Percentiles rank a stretch among this genome's conserved stretches.
Evolutionary conservation across 495 filamentous ascomycete species (phyloP).

Genomic region (Xylaria palmicola): DNA sequence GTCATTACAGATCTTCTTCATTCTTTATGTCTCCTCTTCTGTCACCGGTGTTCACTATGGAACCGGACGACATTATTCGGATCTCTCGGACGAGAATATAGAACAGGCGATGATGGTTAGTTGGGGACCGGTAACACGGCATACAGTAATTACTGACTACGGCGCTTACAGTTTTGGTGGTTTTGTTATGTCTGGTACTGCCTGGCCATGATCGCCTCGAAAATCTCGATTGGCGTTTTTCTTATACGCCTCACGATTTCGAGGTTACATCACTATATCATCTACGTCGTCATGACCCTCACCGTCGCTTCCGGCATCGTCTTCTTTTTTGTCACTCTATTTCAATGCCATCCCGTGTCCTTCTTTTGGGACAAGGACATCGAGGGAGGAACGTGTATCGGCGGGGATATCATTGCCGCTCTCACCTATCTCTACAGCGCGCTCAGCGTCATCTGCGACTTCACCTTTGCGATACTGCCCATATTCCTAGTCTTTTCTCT

Average conservation of each 20-base stretch:
- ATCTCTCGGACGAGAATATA: constrained; percentile 5
- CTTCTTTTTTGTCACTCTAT: constrained; percentile 22
- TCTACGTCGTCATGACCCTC: constrained; percentile 19
- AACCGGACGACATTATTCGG: constrained; percentile 19
- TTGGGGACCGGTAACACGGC: neutral
- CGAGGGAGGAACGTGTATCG: constrained; percentile 31
- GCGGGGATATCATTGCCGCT: constrained; percentile 18
- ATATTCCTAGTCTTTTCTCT: constrained; percentile 33
- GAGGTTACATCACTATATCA: constrained; percentile 20
- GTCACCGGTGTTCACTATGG: constrained; percentile 19
- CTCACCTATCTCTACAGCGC: constrained; percentile 26
- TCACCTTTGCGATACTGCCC: constrained; percentile 34
- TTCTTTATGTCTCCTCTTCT: constrained; percentile 9
- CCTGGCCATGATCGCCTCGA: constrained; percentile 25
- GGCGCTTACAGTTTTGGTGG: constrained; percentile 22
- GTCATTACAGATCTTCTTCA: constrained; percentile 16
- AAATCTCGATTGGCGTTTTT: constrained; percentile 34
- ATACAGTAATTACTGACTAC: neutral
- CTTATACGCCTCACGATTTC: constrained; percentile 29
- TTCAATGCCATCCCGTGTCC: constrained; percentile 27
- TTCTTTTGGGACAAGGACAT: constrained; percentile 28
- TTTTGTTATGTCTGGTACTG: constrained; percentile 25
- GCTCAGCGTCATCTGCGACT: constrained; percentile 32
- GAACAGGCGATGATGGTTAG: constrained; percentile 11
- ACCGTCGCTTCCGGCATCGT: constrained; percentile 15